Evolutionary conservation across 805 yeast species (phyloP).

Genomic region (Alloascoidea africana): DNA sequence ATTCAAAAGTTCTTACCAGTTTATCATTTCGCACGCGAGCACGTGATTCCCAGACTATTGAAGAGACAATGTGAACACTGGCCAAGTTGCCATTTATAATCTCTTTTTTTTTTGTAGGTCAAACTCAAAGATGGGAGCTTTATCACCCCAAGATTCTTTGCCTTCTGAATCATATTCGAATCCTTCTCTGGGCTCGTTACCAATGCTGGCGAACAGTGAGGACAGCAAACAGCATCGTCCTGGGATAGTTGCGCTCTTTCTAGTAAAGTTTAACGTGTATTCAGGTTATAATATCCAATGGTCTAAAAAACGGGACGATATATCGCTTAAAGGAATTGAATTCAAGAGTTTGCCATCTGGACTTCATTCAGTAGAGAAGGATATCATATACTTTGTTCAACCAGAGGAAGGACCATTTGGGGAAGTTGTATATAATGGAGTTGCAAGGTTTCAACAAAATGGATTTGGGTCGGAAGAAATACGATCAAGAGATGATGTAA

Average conservation of each 20-base stretch:
- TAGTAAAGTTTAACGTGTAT: slow-evolving; percentile 36
- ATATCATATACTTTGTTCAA: slow-evolving; percentile 37
- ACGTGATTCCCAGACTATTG: too few species aligned
- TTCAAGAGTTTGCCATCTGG: slow-evolving; percentile 60
- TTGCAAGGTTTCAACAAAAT: slow-evolving; percentile 35
- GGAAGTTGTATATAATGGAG: slow-evolving; percentile 23
- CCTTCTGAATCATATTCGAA: too few species aligned
- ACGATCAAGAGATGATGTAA: slow-evolving; percentile 14
- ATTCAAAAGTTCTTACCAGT: too few species aligned
- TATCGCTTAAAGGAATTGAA: slow-evolving; percentile 31
- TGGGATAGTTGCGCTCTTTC: slow-evolving; percentile 27
- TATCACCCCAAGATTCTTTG: too few species aligned
- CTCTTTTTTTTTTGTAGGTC: too few species aligned
- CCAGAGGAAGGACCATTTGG: slow-evolving; percentile 14
- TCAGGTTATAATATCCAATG: slow-evolving; percentile 34
- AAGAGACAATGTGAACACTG: too few species aligned
- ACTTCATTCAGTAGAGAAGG: slow-evolving; percentile 33
- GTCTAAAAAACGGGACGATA: slow-evolving; percentile 9
- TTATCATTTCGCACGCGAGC: too few species aligned
- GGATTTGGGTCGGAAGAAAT: slow-evolving; percentile 14
- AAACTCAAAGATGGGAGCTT: too few species aligned
- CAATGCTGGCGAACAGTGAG: too few species aligned
- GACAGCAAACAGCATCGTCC: too few species aligned
- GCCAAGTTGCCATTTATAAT: too few species aligned
- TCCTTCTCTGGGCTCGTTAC: too few species aligned